Conservation (phyloP, 257 asterid species). For the Oldenlandia corymbosa region DNA sequence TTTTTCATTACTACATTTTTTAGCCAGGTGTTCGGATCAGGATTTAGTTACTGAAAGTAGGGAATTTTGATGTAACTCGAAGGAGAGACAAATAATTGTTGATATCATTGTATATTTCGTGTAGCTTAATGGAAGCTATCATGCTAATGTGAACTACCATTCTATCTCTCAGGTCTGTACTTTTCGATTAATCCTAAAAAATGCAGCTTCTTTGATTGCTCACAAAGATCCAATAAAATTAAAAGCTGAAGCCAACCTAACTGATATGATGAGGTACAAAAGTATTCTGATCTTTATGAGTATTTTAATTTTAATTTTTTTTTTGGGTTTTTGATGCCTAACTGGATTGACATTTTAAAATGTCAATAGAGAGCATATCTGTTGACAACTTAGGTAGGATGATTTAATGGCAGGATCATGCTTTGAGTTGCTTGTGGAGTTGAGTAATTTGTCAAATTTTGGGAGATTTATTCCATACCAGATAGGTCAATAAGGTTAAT, state of each 20-base stretch:
- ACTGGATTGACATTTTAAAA: neutral
- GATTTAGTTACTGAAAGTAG: neutral
- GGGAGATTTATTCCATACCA: neutral
- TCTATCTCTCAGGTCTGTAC: constrained; percentile 99
- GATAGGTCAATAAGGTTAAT: neutral
- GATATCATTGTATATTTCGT: neutral
- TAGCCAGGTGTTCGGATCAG: no score
- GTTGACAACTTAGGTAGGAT: neutral
- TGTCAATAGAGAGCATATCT: neutral
- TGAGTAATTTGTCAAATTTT: neutral
- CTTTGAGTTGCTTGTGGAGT: neutral
- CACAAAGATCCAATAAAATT: constrained; percentile 76
- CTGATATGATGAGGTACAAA: constrained; percentile 62
- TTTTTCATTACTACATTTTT: no score
- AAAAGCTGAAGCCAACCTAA: constrained; percentile 82
- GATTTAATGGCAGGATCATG: neutral
- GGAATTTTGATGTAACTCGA: neutral
- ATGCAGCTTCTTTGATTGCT: constrained; percentile 83
- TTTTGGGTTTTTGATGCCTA: neutral
- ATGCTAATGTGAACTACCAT: no score
- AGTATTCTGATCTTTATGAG: neutral
- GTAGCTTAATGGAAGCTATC: neutral
- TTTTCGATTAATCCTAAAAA: constrained; percentile 69
- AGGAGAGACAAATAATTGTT: no score
- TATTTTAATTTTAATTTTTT: neutral